phyloP scores from a whole-genome alignment of 768 basidiomycete genomes.

The Inosperma sp. region DNA sequence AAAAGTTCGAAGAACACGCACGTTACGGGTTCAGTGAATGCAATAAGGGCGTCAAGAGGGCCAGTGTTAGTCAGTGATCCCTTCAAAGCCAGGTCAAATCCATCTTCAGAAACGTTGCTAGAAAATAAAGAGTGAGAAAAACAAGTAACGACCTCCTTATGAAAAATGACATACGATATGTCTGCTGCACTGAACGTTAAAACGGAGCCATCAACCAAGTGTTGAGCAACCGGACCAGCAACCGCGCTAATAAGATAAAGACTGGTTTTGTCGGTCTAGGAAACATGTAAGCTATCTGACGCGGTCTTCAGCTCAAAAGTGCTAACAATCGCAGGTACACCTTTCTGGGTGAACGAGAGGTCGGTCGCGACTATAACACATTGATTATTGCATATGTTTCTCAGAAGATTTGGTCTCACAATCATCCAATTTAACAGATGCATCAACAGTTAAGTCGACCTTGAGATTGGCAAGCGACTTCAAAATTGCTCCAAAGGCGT shows the following conservation, averaged over 20 bases:
- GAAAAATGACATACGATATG: constrained; percentile 42
- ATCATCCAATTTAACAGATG: constrained; percentile 57
- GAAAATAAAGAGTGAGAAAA: not conserved
- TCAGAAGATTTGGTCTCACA: constrained; percentile 37
- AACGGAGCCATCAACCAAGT: constrained; percentile 53
- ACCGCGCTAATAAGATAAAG: constrained; percentile 70
- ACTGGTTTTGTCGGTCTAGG: constrained; percentile 55
- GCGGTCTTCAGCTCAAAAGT: not conserved
- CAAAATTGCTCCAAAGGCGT: constrained; percentile 56
- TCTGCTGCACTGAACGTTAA: constrained; percentile 54
- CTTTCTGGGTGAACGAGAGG: constrained; percentile 52
- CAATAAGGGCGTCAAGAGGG: constrained; percentile 65
- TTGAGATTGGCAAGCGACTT: constrained; percentile 55
- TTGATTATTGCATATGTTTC: constrained; percentile 2
- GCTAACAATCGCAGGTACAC: constrained; percentile 51
- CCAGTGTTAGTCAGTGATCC: constrained; percentile 61
- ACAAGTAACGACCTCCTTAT: not conserved
- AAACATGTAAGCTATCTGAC: constrained; percentile 8
- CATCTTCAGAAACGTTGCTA: constrained; percentile 52
- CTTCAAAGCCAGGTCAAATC: constrained; percentile 56
- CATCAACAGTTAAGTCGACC: constrained; percentile 54
- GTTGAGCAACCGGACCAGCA: constrained; percentile 60
- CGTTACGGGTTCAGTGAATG: constrained; percentile 59
- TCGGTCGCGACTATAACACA: constrained; percentile 45
- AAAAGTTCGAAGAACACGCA: constrained; percentile 27